phyloP scores from a whole-genome alignment of 106 monocot genomes.

The Cymbidium sinense region DNA sequence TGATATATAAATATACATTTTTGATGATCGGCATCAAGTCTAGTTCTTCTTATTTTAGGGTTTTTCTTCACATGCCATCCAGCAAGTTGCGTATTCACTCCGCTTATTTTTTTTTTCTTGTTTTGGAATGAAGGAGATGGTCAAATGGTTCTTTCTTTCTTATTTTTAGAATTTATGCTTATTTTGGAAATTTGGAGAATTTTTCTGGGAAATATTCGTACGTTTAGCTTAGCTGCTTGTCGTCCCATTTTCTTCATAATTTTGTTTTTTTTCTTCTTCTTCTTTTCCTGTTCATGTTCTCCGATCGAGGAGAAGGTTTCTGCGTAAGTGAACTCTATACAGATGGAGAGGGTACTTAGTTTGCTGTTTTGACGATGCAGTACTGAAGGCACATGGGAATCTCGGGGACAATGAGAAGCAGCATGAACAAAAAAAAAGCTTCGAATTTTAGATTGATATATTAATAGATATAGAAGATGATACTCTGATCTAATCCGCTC shows the following conservation, averaged over 20 bases:
- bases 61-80: not conserved
- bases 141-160: not conserved
- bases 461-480: not conserved
- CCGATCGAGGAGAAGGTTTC: not conserved
- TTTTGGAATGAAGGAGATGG: not conserved
- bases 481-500: not conserved
- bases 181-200: not conserved
- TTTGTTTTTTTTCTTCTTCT: not conserved
- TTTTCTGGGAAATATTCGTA: not conserved
- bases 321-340: not conserved
- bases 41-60: not conserved
- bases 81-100: not conserved
- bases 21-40: not conserved
- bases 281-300: not conserved
- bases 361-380: not conserved
- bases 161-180: not conserved
- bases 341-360: not conserved
- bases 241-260: not conserved
- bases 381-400: not conserved
- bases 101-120: not conserved
- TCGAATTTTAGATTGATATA: not conserved
- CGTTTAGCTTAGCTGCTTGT: not conserved
- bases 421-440: not conserved
- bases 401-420: not conserved
- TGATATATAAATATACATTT: not conserved